Conservation (phyloP, 2,329 filamentous ascomycete genomes). For the Lojkania enalia region DNA sequence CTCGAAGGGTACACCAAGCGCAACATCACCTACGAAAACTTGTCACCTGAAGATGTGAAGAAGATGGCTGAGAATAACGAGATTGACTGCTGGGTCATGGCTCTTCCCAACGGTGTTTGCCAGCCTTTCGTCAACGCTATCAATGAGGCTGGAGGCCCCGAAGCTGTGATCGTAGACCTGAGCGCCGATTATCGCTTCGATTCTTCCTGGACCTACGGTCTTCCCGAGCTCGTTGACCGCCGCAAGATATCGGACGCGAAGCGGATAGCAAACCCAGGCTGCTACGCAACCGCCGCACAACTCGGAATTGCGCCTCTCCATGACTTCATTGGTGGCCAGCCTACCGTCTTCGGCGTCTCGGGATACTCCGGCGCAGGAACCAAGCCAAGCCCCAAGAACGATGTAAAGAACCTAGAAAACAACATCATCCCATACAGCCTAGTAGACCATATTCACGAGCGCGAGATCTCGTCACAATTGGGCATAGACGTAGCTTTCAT, state of each 20-base stretch:
- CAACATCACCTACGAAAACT: slow-evolving; percentile 88
- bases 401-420: slow-evolving; percentile 77
- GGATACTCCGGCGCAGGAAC: slow-evolving; percentile 95
- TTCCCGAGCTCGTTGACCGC: slow-evolving; percentile 82
- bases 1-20: slow-evolving; percentile 89
- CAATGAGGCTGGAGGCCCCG: slow-evolving; percentile 64
- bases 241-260: slow-evolving; percentile 75
- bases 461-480: slow-evolving; percentile 81
- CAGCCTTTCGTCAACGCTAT: slow-evolving; percentile 92
- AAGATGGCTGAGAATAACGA: slow-evolving; percentile 81
- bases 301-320: slow-evolving; percentile 84
- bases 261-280: slow-evolving; percentile 89
- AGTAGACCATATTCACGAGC: slow-evolving; percentile 94
- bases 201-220: slow-evolving; percentile 80
- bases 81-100: slow-evolving; percentile 97
- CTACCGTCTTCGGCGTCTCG: slow-evolving; percentile 85
- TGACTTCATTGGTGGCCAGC: slow-evolving; percentile 74
- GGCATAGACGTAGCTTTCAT: slow-evolving; percentile 78
- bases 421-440: slow-evolving; percentile 91
- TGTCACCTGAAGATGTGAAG: slow-evolving; percentile 82
- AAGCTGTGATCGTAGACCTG: slow-evolving; percentile 84
- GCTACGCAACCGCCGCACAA: slow-evolving; percentile 92
- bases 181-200: slow-evolving; percentile 98
- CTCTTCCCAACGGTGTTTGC: slow-evolving; percentile 92
- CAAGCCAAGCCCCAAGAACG: slow-evolving; percentile 92